Conservation (phyloP, 176 grass and related monocot genomes). For the Carex scoparia region DNA sequence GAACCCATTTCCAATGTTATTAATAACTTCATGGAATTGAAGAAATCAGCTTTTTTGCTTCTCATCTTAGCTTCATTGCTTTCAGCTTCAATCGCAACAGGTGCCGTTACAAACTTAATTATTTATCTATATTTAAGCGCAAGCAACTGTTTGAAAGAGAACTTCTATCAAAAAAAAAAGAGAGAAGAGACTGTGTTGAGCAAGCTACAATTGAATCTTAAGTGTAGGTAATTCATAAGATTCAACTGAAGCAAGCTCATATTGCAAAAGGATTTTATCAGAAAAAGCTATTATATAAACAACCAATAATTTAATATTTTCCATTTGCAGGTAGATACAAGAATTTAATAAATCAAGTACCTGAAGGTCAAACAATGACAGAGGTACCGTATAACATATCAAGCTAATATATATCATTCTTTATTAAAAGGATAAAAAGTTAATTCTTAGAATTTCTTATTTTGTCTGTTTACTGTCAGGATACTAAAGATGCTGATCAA, state of each 20-base stretch:
- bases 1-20: not conserved
- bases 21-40: conserved; percentile 23
- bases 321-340: conserved; percentile 16
- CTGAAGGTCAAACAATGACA: conserved; percentile 15
- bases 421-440: conserved; percentile 1
- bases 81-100: conserved; percentile 32
- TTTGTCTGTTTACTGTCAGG: not conserved
- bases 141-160: too few species aligned
- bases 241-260: not conserved
- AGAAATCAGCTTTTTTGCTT: conserved; percentile 28
- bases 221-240: not conserved
- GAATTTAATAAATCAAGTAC: conserved; percentile 18
- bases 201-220: not conserved
- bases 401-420: not conserved
- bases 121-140: not conserved
- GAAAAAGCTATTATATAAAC: not conserved
- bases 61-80: conserved; percentile 33
- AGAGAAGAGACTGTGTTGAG: too few species aligned
- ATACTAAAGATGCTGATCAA: conserved; percentile 4
- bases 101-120: conserved; percentile 18
- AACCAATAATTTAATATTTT: not conserved
- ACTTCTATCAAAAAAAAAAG: too few species aligned
- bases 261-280: not conserved
- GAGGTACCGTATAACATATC: not conserved
- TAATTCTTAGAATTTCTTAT: not conserved